Percentiles rank a stretch among this genome's conserved stretches.
phyloP scores from a whole-genome alignment of 2,329 filamentous ascomycete species.

The Corniculantispora saksenae region DNA sequence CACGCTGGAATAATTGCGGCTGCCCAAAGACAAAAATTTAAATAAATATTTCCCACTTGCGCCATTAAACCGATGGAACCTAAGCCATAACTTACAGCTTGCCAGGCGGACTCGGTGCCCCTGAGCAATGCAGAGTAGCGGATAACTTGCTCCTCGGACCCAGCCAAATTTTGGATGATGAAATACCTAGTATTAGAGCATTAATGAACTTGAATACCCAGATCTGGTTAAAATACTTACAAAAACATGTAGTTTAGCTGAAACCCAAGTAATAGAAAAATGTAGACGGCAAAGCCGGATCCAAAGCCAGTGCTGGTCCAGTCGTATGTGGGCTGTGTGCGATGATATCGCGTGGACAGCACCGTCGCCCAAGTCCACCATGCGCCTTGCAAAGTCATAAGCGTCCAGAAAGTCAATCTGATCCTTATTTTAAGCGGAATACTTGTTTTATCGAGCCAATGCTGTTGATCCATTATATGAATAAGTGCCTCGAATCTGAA shows the following conservation, averaged over 20 bases:
- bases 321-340: constrained; percentile 62
- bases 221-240: constrained; percentile 46
- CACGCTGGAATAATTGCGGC: constrained; percentile 65
- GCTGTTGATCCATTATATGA: constrained; percentile 30
- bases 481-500: neutral
- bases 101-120: constrained; percentile 71
- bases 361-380: constrained; percentile 75
- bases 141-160: constrained; percentile 63
- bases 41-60: constrained; percentile 65
- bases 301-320: constrained; percentile 67
- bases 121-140: constrained; percentile 67
- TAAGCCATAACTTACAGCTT: constrained; percentile 71
- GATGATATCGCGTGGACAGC: constrained; percentile 60
- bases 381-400: constrained; percentile 61
- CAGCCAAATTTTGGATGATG: constrained; percentile 65
- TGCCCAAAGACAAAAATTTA: constrained; percentile 71
- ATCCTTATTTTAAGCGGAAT: constrained; percentile 56
- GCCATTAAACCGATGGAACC: constrained; percentile 63
- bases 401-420: constrained; percentile 54
- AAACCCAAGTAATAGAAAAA: constrained; percentile 68
- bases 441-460: constrained; percentile 60
- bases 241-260: constrained; percentile 75
- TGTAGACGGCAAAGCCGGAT: constrained; percentile 64
- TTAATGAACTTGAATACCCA: no score
- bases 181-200: constrained; percentile 56